Conservation (phyloP, 805 yeast species). For the Candida sonorensis region DNA sequence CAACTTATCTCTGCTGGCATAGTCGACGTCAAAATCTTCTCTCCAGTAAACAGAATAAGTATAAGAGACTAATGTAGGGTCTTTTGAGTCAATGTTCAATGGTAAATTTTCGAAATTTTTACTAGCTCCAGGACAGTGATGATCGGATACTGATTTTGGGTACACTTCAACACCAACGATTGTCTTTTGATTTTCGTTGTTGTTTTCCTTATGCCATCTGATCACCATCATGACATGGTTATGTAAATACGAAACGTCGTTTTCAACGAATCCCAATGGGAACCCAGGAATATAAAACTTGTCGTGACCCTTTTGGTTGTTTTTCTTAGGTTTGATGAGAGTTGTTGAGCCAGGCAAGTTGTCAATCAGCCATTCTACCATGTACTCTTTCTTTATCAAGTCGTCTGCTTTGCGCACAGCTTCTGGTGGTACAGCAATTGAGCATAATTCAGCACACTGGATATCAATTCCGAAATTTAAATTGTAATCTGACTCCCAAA, state of each 20-base stretch:
- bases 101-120: conserved; percentile 53
- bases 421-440: conserved; percentile 44
- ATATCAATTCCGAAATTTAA: conserved; percentile 57
- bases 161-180: conserved; percentile 89
- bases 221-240: conserved; percentile 80
- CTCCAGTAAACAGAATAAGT: conserved; percentile 87
- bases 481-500: conserved; percentile 69
- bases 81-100: conserved; percentile 36
- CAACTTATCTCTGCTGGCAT: conserved; percentile 67
- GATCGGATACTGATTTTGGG: conserved; percentile 68
- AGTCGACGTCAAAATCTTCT: conserved; percentile 61
- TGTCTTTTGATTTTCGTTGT: conserved; percentile 33
- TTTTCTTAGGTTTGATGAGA: conserved; percentile 50
- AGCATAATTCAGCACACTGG: conserved; percentile 63
- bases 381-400: conserved; percentile 62
- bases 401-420: conserved; percentile 52
- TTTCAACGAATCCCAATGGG: conserved; percentile 66
- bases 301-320: conserved; percentile 40
- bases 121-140: conserved; percentile 68
- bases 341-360: conserved; percentile 87
- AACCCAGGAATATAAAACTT: conserved; percentile 78
- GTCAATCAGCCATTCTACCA: conserved; percentile 79
- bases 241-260: conserved; percentile 57
- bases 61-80: conserved; percentile 51
- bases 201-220: conserved; percentile 53